A percentile compares a stretch with the other conserved stretches of the same genome.
These are phyloP conservation scores for Macadamia integrifolia DNA, from an alignment of 164 flowering plant genomes.

Conservation along the genomic window DNA sequence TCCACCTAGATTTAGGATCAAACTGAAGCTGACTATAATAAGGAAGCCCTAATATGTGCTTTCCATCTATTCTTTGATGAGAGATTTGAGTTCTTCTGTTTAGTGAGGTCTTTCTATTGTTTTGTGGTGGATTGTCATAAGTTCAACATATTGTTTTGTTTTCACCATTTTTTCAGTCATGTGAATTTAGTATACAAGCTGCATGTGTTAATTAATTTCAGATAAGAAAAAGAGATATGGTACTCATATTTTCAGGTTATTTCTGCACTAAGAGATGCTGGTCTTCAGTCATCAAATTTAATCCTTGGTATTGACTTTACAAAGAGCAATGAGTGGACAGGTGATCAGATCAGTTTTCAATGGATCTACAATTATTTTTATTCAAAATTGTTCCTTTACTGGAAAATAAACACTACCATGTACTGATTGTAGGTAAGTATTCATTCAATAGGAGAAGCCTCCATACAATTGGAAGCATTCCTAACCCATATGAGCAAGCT, in stretches of 20 bases:
- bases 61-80: too few species aligned
- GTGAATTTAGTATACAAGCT: neutral
- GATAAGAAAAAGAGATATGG: neutral
- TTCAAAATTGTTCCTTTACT: neutral
- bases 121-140: neutral
- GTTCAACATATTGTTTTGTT: neutral
- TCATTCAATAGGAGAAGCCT: constrained; percentile 67
- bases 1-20: neutral
- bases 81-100: too few species aligned
- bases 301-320: constrained; percentile 92
- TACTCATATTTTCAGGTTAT: constrained; percentile 45
- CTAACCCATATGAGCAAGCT: constrained; percentile 93
- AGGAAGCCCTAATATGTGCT: too few species aligned
- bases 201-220: neutral
- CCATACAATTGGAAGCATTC: constrained; percentile 54
- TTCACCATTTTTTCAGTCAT: neutral
- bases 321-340: constrained; percentile 95
- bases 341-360: constrained; percentile 20
- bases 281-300: constrained; percentile 87
- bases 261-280: constrained; percentile 66
- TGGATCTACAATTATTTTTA: neutral
- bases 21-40: neutral
- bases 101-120: too few species aligned
- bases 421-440: constrained; percentile 41
- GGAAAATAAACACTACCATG: constrained; percentile 3